Conservation (phyloP, 2,329 filamentous ascomycete genomes). For the Coniochaeta sp. region DNA sequence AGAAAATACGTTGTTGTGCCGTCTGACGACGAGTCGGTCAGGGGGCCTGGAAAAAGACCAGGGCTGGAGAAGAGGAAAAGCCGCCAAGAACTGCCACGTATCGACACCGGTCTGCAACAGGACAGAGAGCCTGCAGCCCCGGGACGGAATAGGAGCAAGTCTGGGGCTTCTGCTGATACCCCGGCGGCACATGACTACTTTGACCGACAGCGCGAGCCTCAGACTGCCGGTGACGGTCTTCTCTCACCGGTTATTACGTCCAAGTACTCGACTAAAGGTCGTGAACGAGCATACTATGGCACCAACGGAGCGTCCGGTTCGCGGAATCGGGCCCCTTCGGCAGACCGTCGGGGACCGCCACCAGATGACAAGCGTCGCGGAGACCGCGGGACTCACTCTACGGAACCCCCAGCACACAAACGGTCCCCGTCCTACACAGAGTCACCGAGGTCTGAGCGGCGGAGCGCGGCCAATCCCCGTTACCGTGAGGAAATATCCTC, state of each 20-base stretch:
- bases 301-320: constrained; percentile 9
- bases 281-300: constrained; percentile 35
- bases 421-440: constrained; percentile 19
- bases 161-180: constrained; percentile 21
- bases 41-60: constrained; percentile 12
- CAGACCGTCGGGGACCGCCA: constrained; percentile 7
- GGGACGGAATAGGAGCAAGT: constrained; percentile 21
- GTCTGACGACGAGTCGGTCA: constrained; percentile 15
- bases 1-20: constrained; percentile 28
- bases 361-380: constrained; percentile 11
- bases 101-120: constrained; percentile 31
- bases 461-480: constrained; percentile 19
- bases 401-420: constrained; percentile 17
- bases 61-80: constrained; percentile 23
- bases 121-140: constrained; percentile 18
- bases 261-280: constrained; percentile 26
- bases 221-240: constrained; percentile 23
- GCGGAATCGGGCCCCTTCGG: constrained; percentile 9
- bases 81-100: constrained; percentile 33
- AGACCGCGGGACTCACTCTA: constrained; percentile 1
- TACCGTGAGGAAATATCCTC: constrained; percentile 13
- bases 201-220: constrained; percentile 16
- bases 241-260: constrained; percentile 34
- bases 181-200: constrained; percentile 21
- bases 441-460: constrained; percentile 18